Evolutionary conservation across 2,329 filamentous ascomycete genomes (phyloP), one percentile per base, ranked within the genome.

Genomic region (Fusarium palustre): DNA sequence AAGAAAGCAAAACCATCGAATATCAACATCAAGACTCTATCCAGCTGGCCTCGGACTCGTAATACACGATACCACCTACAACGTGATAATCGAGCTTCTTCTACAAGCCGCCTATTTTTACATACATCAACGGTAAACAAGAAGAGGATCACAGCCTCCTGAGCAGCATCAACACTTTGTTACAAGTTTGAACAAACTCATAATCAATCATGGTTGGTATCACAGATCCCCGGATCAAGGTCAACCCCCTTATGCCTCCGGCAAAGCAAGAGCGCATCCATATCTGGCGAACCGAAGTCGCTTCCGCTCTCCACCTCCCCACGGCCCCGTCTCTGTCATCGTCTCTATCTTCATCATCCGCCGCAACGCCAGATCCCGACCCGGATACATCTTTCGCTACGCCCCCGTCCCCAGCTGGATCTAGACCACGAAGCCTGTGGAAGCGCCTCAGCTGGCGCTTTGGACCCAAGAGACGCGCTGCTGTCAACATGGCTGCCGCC

Each of bases 261-360:
- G 71, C 78, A 55, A 79, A 79, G 58, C 76, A 80, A 49, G 74
- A 78, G 49, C 80, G 81, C 74, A 85, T 87, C 67, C 76, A 83
- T 61, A 79, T 83, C 62, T 87, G 85, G 85, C 82, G 82, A 57
- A 76, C 77, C 54, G 85, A 87, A 76, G 83, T 87, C 48, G 78
- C 78, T 36, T 74, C 76, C 24, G 76, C 79, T 48, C 75, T 76
- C 46, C 69, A 72, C 4, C 68, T 76, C 38, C 74, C 73, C 36
- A 72, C 75, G 22, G 75, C 78, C 15, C 71, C 75, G 12, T 74
- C 75, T 11, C 66, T 77, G 41, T 70, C 76, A 18, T 76, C 77
- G 30, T 74, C 77, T 7, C 64, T 77, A 31, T 78, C 76, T 16
- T 81, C 80, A n/a, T 74, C 74, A 33, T 74, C 77, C 41, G 72